Base-by-base conservation (phyloP, 257 asterid species). In the Penstemon davidsonii region DNA sequence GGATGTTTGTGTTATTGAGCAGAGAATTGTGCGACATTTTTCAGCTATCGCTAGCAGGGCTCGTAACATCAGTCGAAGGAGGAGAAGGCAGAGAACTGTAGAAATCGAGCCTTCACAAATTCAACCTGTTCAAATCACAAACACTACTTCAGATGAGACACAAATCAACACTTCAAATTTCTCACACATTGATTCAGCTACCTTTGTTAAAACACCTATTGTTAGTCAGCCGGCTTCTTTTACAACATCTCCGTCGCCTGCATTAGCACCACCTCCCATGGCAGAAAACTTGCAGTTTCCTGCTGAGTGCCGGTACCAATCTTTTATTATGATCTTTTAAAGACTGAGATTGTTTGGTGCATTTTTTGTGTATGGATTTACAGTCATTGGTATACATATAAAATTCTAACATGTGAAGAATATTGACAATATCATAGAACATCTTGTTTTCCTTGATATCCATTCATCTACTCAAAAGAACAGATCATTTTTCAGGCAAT, bases 301-400 rank as follows among this genome's bases (percentile, higher is more conserved):
- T 43, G 60, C 39, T 46, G 72, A 73, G 73, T 78, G 69, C 6
- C 82, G 94, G 94, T 87, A 77, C 54, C 60, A 57, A 25, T 62
- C 1, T 9, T 8, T 58, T 3, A 5, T 50, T 60, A 19, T 42
- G 37, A 13, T 44, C 56, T 10, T 54, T 57, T 25, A 2, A 1
- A 25, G 2, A 25, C 33, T 25, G 33, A 25, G 2, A 25, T 25
- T 25, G 33, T 25, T 25, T 25, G 33, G 33, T 25, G 33, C 33
- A 25, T 25, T 25, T 25, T 25, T 25, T 25, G 33, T 25, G 33
- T 25, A 25, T 25, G 33, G 33, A 1, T 25, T 25, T 25, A 25
- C 33, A 1, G 33, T 25, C 0, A 1, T 25, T 25, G 1, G 33
- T 25, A 25, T 25, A 25, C 33, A 25, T 25, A 25, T 25, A 25